A percentile compares a stretch with the other conserved stretches of the same genome.
Evolutionary conservation across 2,329 filamentous ascomycete species (phyloP).

Genomic region (Dothiorella sarmentorum): DNA sequence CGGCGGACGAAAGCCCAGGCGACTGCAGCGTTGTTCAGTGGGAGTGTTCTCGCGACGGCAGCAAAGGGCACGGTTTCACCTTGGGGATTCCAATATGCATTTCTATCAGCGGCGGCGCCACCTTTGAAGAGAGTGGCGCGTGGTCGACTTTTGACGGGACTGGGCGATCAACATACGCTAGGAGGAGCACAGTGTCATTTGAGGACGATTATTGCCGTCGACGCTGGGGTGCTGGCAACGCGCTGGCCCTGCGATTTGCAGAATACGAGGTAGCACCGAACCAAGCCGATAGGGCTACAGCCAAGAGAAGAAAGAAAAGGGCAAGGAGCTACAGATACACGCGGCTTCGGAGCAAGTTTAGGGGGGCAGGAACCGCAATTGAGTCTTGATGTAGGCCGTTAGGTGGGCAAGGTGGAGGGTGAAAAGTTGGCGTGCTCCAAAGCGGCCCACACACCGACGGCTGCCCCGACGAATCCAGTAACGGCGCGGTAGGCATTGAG

Average conservation of each 20-base stretch:
- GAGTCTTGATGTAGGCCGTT: neutral
- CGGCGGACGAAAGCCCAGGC: neutral
- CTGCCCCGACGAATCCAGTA: slow-evolving; percentile 2
- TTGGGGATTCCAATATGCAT: slow-evolving; percentile 11
- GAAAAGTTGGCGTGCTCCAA: neutral
- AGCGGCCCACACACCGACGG: neutral
- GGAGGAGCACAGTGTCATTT: neutral
- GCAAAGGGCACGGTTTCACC: neutral
- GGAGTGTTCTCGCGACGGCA: too few relatives aligned
- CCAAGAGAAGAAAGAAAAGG: too few relatives aligned
- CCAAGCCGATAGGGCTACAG: slow-evolving; percentile 8
- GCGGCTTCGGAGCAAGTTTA: neutral
- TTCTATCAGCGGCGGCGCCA: neutral
- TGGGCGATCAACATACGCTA: slow-evolving; percentile 14
- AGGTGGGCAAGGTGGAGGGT: too few relatives aligned
- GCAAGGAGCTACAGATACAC: neutral
- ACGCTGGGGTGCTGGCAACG: neutral
- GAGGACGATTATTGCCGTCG: neutral
- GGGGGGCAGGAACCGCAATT: neutral
- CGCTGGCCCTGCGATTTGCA: neutral
- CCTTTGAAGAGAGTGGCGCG: neutral
- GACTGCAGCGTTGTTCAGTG: neutral
- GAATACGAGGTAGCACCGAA: slow-evolving; percentile 9
- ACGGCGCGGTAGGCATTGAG: slow-evolving; percentile 3
- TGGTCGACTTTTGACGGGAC: neutral